Base-by-base conservation (phyloP, 2,329 filamentous ascomycete genomes). In the Eutypa lata region DNA sequence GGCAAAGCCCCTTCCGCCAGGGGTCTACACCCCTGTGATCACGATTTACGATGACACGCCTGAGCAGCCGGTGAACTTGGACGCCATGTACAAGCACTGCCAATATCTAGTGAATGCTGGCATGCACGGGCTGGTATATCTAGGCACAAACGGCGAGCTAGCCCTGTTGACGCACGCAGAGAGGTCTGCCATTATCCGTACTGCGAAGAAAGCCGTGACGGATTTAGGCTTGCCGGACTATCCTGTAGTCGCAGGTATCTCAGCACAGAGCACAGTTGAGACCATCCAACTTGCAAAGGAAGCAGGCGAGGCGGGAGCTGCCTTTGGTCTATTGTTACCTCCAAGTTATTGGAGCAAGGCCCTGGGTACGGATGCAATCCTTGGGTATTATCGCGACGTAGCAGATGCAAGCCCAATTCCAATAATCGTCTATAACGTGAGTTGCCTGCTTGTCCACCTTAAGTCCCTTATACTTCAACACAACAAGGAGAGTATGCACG, bases 121-220 rank as follows among this genome's bases (percentile, higher is more conserved):
- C 6, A 69, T 76, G 60, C 71, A 75, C 42, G 73, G 76, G 1
- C 71, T 79, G 0, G 75, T 79, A 1, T 71, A 76, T 22, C 68
- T 73, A 2, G 76, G 75, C 18, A 77, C 76, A 5, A 79, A 75
- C 44, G 76, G 73, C 31, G 76, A 78, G 53, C 68, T 75, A 10
- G 72, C 71, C 1, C 64, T 77, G 0, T 67, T 79, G 1, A 71
- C 68, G 0, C 56, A 65, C 2, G 66, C 68, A 16, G 75, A 77
- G 61, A 69, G 76, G 6, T 66, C 65, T 18, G 62, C 69, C 7
- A 67, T 80, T n/a, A 61, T 79, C 14, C 57, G 64, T 10, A 73
- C 64, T 16, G 73, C 73, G 0, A 62, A 65, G 13, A 65, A 66
- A 8, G 72, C 74, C 1, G 70, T 75, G 2, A 60, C 61, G 22